Base-by-base conservation (phyloP, 305 asterid genomes). In the Andrographis paniculata region DNA sequence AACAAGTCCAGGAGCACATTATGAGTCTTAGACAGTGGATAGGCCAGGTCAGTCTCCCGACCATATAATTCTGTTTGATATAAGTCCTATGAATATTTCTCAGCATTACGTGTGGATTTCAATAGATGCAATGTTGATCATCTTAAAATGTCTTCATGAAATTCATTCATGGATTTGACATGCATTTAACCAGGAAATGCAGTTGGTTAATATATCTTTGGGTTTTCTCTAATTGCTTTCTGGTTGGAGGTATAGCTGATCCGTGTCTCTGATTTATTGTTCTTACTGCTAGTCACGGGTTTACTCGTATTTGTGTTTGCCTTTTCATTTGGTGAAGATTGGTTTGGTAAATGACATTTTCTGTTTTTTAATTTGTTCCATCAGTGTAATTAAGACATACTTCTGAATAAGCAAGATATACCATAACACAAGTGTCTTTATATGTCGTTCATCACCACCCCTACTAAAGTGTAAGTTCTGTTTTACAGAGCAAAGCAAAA, bases 11-110 rank as follows among this genome's bases (percentile, higher is more conserved):
- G 50, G 73, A 74, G 68, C 99, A 92, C 70, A 92, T 87, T 64
- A 51, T 33, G 58, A 91, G 99, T 62, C 94, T 92, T 50, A 75
- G 99, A 55, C 91, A 72, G 79, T 92, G 99, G 99, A 66, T 92
- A 50, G 99, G 99, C 67, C 99, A 92, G 97, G 99, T 87, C 62
- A 63, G 91, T 70, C 45, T 45, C 37, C 40, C 17, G 9, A 35
- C 13, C 50, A 21, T 22, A 21, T 35, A 42, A 14, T 56, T 48
- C 51, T 53, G 40, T 38, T 42, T 62, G 56, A 41, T 44, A n/a
- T 43, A 45, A 17, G 23, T 61, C 51, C 35, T 21, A 48, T 40
- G 28, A 23, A 19, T 20, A 18, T 50, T 37, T 19, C 52, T 57
- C 45, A 33, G 55, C 38, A 13, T 10, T 42, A 39, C 41, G 55